Conservation (phyloP, 2,329 filamentous ascomycete species). For the Ophiostoma sp. region DNA sequence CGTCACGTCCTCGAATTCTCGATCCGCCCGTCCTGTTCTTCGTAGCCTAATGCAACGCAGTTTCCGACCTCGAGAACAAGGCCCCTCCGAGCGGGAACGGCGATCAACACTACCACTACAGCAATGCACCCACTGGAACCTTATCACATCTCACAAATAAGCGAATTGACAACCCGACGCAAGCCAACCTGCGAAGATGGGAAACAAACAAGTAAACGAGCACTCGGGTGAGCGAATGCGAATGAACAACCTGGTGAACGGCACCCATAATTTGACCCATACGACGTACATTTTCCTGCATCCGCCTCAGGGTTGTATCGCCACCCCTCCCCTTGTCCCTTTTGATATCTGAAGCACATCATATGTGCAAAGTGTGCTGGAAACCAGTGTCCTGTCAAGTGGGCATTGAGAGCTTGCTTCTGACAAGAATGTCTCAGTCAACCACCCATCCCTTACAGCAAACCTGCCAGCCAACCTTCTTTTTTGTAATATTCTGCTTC, state of each 20-base stretch:
- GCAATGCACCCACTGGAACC: background rate
- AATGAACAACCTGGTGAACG: background rate
- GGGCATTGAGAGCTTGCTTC: background rate
- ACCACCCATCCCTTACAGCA: constrained; percentile 10
- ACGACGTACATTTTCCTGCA: background rate
- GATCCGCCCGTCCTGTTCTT: background rate
- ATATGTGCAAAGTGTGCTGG: background rate
- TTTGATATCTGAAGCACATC: background rate
- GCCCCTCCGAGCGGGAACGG: background rate
- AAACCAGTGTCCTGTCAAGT: background rate
- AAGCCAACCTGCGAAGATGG: too few relatives aligned
- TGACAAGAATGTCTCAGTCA: constrained; percentile 1
- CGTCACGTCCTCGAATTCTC: background rate
- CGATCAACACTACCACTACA: constrained; percentile 3
- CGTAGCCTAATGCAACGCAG: background rate
- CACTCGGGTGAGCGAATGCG: background rate
- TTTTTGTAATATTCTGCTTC: background rate
- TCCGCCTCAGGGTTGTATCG: background rate
- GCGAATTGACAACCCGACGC: background rate
- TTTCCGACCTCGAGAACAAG: background rate
- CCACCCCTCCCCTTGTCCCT: background rate
- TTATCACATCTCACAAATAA: background rate
- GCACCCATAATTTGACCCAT: background rate
- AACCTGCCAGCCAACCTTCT: background rate
- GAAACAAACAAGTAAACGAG: background rate